phyloP scores from a whole-genome alignment of 2,329 filamentous ascomycete species.

The Botrytis sinoallii region DNA sequence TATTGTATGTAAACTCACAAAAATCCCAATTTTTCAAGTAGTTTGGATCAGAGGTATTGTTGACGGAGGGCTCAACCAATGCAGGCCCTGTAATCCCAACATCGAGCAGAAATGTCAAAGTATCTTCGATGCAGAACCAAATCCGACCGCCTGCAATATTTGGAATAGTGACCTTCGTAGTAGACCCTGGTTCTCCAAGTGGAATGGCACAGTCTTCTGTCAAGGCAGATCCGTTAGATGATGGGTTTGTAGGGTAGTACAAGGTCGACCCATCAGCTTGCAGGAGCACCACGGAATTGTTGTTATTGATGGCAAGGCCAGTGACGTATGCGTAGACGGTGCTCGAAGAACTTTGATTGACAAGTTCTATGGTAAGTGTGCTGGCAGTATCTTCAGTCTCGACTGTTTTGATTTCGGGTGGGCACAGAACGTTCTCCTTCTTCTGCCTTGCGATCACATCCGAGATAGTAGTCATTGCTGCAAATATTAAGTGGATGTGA shows the following conservation, averaged over 20 bases:
- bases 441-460: slow-evolving; percentile 24
- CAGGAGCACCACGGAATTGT: slow-evolving; percentile 60
- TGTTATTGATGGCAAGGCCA: slow-evolving; percentile 58
- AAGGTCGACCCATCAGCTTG: slow-evolving; percentile 63
- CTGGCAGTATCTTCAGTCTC: slow-evolving; percentile 5
- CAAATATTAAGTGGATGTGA: not conserved
- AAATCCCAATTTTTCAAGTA: slow-evolving; percentile 62
- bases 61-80: slow-evolving; percentile 72
- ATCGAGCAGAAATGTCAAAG: slow-evolving; percentile 66
- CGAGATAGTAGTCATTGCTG: slow-evolving; percentile 26
- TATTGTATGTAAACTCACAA: slow-evolving; percentile 66
- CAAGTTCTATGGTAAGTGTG: slow-evolving; percentile 57
- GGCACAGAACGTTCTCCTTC: slow-evolving; percentile 21
- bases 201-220: slow-evolving; percentile 59
- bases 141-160: slow-evolving; percentile 68
- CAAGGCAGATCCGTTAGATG: slow-evolving; percentile 49
- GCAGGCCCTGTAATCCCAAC: slow-evolving; percentile 61
- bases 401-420: slow-evolving; percentile 19
- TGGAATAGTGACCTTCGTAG: slow-evolving; percentile 61
- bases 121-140: slow-evolving; percentile 62
- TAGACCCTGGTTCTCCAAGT: slow-evolving; percentile 60
- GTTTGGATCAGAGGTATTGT: slow-evolving; percentile 61
- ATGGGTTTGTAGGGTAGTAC: slow-evolving; percentile 62
- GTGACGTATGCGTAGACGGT: slow-evolving; percentile 69
- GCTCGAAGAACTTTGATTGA: slow-evolving; percentile 63